These are phyloP conservation scores for Arthrobotrys sinensis DNA, from an alignment of 2,329 filamentous ascomycete genomes.

Conservation along the genomic window DNA sequence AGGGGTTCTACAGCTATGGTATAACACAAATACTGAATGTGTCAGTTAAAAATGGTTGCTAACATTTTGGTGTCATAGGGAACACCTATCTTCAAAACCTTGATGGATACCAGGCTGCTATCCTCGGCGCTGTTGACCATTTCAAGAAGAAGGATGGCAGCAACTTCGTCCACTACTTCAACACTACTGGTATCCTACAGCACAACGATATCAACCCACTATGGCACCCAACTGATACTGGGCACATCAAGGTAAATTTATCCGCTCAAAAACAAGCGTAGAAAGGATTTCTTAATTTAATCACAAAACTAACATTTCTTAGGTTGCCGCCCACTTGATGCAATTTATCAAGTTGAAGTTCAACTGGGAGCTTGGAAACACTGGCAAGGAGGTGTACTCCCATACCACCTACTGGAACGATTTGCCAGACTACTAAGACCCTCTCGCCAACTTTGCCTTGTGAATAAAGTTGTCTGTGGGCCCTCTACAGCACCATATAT, in stretches of 20 bases:
- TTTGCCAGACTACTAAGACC: constrained; percentile 27
- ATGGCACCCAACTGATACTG: constrained; percentile 75
- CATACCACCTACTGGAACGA: constrained; percentile 55
- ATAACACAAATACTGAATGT: background rate
- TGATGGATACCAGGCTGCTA: constrained; percentile 71
- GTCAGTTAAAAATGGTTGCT: constrained; percentile 22
- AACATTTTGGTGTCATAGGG: constrained; percentile 66
- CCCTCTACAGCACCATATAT: constrained; percentile 1
- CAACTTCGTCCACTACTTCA: constrained; percentile 75
- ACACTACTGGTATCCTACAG: constrained; percentile 75
- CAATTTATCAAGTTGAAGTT: constrained; percentile 74
- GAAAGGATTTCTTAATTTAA: background rate
- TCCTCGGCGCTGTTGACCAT: constrained; percentile 71
- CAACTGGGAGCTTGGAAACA: constrained; percentile 73
- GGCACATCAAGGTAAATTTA: constrained; percentile 71
- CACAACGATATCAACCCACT: constrained; percentile 75
- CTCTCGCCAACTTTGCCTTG: constrained; percentile 2
- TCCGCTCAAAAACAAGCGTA: background rate
- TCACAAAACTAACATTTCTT: background rate
- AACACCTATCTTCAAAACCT: constrained; percentile 71
- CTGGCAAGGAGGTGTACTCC: constrained; percentile 66
- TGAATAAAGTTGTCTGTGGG: background rate
- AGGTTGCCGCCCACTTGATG: constrained; percentile 73
- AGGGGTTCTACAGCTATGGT: constrained; percentile 49
- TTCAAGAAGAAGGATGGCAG: constrained; percentile 68